Evolutionary conservation across 2,329 filamentous ascomycete species (phyloP).

Genomic region (Dryadomyces quercivorus): DNA sequence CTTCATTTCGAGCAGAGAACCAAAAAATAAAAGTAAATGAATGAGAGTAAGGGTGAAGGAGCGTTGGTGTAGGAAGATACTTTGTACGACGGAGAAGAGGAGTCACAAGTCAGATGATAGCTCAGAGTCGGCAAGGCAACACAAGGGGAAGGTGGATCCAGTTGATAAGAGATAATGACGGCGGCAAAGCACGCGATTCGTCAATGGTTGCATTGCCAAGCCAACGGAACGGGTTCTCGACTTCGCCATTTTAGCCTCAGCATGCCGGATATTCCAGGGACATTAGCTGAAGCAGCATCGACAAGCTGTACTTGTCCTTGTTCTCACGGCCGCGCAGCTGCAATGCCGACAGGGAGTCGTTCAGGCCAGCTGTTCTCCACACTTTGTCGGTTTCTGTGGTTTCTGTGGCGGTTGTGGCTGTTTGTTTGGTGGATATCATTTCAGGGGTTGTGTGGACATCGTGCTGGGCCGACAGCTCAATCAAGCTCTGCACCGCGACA

Average conservation of each 20-base stretch:
- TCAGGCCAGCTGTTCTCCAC: too few species aligned
- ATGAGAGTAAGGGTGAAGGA: neutral
- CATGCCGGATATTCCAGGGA: neutral
- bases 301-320: constrained; percentile 1
- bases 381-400: neutral
- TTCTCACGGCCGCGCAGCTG: neutral
- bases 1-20: constrained; percentile 3
- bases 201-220: neutral
- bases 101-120: neutral
- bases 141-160: neutral
- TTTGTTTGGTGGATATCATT: neutral
- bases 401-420: neutral
- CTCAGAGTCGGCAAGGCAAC: constrained; percentile 1
- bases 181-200: neutral
- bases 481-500: constrained; percentile 5
- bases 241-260: neutral
- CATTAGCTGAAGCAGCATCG: constrained; percentile 1
- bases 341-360: neutral
- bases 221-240: too few species aligned
- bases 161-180: neutral
- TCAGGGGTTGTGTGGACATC: neutral
- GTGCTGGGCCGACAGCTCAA: constrained; percentile 4
- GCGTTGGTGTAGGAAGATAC: too few species aligned
- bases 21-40: neutral
- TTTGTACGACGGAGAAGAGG: neutral